Conservation (phyloP, 1,284 basidiomycete genomes). For the Athelia sp. region DNA sequence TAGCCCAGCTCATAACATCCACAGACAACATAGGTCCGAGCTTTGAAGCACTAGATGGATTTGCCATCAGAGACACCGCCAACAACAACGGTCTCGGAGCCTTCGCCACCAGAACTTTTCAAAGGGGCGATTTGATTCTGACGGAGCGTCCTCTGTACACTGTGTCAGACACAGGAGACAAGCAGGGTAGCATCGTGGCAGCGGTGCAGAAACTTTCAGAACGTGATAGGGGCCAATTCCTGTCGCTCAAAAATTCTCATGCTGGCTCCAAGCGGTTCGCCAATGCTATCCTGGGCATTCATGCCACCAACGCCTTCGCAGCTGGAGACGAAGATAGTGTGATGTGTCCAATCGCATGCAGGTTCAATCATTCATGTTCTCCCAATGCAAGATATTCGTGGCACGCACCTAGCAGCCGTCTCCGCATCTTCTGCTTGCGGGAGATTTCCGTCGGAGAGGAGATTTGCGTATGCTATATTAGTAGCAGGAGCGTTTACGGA, state of each 20-base stretch:
- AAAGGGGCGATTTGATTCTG: constrained; percentile 7
- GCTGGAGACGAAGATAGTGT: not conserved
- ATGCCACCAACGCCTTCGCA: not conserved
- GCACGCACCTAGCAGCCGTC: not conserved
- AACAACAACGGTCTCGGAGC: constrained; percentile 2
- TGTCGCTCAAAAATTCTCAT: constrained; percentile 1
- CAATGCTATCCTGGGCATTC: not conserved
- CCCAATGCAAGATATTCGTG: constrained; percentile 10
- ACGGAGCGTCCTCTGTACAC: constrained; percentile 4
- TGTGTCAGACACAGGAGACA: not conserved
- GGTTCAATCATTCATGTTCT: constrained; percentile 12
- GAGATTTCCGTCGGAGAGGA: not conserved
- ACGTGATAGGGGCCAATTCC: not conserved
- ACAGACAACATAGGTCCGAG: not conserved
- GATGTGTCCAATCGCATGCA: constrained; percentile 1
- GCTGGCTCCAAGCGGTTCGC: not conserved
- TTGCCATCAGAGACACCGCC: not conserved
- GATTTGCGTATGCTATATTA: constrained; percentile 14
- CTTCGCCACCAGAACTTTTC: constrained; percentile 4
- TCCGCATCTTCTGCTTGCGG: constrained; percentile 5
- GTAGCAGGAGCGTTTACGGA: constrained; percentile 13
- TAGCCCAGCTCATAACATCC: not conserved
- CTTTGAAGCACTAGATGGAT: not conserved
- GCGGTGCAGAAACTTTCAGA: not conserved
- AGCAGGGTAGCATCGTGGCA: not conserved